Evolutionary conservation across 192 early-diverging fungal genomes (phyloP), one percentile per base, ranked within the genome.

Genomic region (Backusella tuberculispora): DNA sequence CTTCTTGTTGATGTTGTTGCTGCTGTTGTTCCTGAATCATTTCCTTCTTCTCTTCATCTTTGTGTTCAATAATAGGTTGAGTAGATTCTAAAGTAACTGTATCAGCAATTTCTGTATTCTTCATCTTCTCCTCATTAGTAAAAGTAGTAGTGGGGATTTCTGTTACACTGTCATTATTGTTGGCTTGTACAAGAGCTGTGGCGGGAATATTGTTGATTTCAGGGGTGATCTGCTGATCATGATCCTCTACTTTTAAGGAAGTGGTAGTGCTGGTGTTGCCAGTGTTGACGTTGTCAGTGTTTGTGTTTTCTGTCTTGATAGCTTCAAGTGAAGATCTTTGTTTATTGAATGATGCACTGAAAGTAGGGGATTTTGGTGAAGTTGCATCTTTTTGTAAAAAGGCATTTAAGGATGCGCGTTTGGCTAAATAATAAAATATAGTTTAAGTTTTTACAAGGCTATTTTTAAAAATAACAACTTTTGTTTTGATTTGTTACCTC

Each of bases 361-460:
- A 69, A 46, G 44, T 13, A 69, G 42, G 12, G 34, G 68, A 69
- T 45, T 24, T 45, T 47, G 68, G 68, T 26, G 68, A 69, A 34
- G 68, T 69, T 45, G 68, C n/a, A 14, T 38, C 24, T 37, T 26
- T 24, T 29, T 40, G 68, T 17, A 45, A 69, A 0, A 66, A n/a
- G 17, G 64, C 26, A 47, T 24, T 46, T 29, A 47, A 24, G n/a
- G 68, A 47, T 34, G 13, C 21, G 6, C 68, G 68, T 1, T 43
- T 45, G 8, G 42, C 6, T n/a, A 40, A 38, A n/a, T 34, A 15
- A 24, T 4, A 26, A 19, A 19, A 50, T 12, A 10, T 24, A 56
- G 43, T 46, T 40, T 26, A 69, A 24, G 2, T 69, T 13, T 19
- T 69, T 46, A n/a, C 46, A 46, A 17, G 21, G 17, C 6, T 69